A percentile compares a stretch with the other conserved stretches of the same genome.
Evolutionary conservation across 176 grass and related monocot species (phyloP).

Genomic region (Oryza brachyantha): DNA sequence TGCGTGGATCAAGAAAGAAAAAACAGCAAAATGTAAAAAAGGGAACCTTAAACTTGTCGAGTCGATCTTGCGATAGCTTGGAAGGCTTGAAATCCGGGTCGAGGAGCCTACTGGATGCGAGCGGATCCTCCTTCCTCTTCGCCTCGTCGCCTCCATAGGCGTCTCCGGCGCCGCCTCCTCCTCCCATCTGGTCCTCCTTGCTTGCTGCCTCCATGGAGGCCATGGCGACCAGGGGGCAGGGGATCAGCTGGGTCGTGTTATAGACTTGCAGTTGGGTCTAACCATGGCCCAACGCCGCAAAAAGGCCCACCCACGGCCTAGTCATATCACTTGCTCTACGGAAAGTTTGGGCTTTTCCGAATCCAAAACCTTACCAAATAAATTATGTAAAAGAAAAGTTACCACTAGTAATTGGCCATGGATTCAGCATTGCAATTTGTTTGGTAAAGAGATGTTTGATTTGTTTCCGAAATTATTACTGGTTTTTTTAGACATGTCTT

Average conservation of each 20-base stretch:
- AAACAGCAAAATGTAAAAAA: not conserved
- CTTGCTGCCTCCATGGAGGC: slow-evolving; percentile 15
- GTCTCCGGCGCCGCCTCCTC: slow-evolving; percentile 15
- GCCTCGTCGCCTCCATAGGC: slow-evolving; percentile 21
- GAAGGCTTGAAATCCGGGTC: slow-evolving; percentile 62
- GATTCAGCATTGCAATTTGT: too few species aligned
- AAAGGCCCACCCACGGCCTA: not conserved
- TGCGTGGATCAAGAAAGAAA: not conserved
- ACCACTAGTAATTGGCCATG: too few species aligned
- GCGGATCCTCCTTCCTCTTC: slow-evolving; percentile 50
- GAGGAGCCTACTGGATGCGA: slow-evolving; percentile 50
- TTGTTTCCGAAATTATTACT: too few species aligned
- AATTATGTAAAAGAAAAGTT: too few species aligned
- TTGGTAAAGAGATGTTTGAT: too few species aligned
- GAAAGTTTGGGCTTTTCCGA: too few species aligned
- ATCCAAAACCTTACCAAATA: too few species aligned
- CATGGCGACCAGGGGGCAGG: not conserved
- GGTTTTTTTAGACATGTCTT: too few species aligned
- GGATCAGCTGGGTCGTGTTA: not conserved
- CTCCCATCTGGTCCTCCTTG: not conserved
- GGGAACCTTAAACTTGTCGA: slow-evolving; percentile 75
- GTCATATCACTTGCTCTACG: not conserved
- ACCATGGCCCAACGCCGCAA: not conserved
- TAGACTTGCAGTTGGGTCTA: not conserved
- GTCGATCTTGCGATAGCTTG: slow-evolving; percentile 54